Percentiles rank a stretch among this genome's conserved stretches.
phyloP scores from a whole-genome alignment of 805 yeast species.

The Saturnispora serradocipensis region DNA sequence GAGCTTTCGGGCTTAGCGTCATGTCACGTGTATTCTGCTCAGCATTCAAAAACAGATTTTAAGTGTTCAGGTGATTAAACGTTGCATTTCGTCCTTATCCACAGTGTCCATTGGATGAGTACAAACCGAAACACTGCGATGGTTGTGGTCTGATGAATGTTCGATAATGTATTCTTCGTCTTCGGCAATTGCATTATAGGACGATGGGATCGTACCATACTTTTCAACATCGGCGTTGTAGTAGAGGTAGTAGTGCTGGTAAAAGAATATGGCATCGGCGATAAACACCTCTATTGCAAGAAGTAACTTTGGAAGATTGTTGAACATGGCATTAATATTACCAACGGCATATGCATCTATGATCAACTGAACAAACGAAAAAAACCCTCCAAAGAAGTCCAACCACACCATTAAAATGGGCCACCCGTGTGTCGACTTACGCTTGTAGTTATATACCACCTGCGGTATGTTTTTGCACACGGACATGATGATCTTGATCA shows the following conservation, averaged over 20 bases:
- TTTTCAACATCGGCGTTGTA: conserved; percentile 17
- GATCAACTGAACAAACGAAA: conserved; percentile 24
- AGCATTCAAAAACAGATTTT: not conserved
- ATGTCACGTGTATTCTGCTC: not conserved
- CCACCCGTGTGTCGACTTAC: conserved; percentile 32
- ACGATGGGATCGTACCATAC: conserved; percentile 16
- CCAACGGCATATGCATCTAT: conserved; percentile 23
- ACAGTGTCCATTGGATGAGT: conserved; percentile 13
- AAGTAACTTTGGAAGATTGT: conserved; percentile 27
- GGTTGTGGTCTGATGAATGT: conserved; percentile 28
- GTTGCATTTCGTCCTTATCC: conserved; percentile 22
- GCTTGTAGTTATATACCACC: conserved; percentile 24
- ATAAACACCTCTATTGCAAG: conserved; percentile 25
- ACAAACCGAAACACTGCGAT: conserved; percentile 6
- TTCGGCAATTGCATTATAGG: conserved; percentile 22
- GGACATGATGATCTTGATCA: conserved; percentile 27
- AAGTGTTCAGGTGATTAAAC: conserved; percentile 11
- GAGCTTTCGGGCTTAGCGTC: not conserved
- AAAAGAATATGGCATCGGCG: conserved; percentile 24
- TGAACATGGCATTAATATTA: conserved; percentile 20
- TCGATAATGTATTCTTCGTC: conserved; percentile 26
- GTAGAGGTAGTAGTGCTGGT: conserved; percentile 28
- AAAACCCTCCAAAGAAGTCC: conserved; percentile 24
- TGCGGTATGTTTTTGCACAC: conserved; percentile 31
- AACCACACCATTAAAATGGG: conserved; percentile 29